Conservation (phyloP, 495 filamentous ascomycete genomes). For the Pyronema domesticum region DNA sequence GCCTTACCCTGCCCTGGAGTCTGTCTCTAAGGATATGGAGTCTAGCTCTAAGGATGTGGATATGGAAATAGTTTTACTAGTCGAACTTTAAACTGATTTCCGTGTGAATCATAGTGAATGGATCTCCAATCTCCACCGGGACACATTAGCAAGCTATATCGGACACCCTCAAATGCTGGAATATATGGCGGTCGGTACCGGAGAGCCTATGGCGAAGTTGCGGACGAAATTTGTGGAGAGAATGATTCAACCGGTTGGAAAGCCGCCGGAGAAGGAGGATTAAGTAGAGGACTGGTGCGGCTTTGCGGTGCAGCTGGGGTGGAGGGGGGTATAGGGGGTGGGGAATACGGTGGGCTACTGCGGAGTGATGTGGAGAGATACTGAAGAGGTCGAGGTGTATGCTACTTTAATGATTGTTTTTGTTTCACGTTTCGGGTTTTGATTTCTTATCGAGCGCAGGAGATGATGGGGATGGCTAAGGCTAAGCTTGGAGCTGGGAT, state of each 20-base stretch:
- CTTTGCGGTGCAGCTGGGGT: background rate
- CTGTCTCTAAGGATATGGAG: too few species aligned
- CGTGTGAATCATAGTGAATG: conserved; percentile 67
- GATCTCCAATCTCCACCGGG: conserved; percentile 76
- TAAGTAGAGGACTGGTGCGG: conserved; percentile 3
- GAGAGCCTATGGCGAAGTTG: conserved; percentile 64
- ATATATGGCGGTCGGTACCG: conserved; percentile 82
- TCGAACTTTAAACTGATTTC: too few species aligned
- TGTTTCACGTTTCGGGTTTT: too few species aligned
- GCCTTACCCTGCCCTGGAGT: too few species aligned
- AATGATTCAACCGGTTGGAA: conserved; percentile 83
- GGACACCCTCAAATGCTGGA: conserved; percentile 75
- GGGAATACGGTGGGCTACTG: background rate
- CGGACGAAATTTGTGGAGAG: conserved; percentile 66
- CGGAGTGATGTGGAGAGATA: background rate
- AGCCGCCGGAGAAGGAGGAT: conserved; percentile 51
- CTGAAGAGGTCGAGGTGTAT: too few species aligned
- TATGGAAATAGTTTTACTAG: too few species aligned
- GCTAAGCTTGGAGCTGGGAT: too few species aligned
- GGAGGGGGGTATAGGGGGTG: background rate
- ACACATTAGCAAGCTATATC: conserved; percentile 65
- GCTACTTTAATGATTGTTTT: too few species aligned
- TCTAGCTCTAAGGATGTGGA: too few species aligned
- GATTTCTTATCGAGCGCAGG: too few species aligned
- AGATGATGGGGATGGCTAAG: too few species aligned